Base-by-base conservation (phyloP, 208 protist species). In the Perkinsela sp. region DNA sequence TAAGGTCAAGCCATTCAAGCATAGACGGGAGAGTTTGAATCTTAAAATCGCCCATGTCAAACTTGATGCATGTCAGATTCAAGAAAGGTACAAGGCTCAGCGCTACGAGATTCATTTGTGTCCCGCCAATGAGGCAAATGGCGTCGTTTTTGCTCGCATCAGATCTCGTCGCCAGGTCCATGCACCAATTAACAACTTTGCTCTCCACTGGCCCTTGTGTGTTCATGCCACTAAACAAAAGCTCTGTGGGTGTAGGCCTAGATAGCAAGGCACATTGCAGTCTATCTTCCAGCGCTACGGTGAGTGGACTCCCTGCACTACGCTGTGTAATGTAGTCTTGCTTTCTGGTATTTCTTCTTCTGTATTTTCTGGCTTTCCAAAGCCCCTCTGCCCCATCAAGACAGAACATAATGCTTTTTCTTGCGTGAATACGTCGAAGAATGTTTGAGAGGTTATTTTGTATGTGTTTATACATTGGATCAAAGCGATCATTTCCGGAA, bases 61-160 rank as follows among this genome's bases (percentile, higher is more conserved):
- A 32, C 28, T 73, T 79, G 6, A 85, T 31, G 28, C 72, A 78
- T 0, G 83, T 89, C 72, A 89, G 73, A 70, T 85, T 83, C 65
- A 77, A 73, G 71, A 80, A 87, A 22, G 83, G 84, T 15, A 81
- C 87, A 48, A 88, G 66, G 1, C 80, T 81, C 29, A 85, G 72
- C 22, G 74, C 78, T 31, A 75, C 69, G 67, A 82, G 74, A 66
- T 81, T 81, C 32, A 86, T 74, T 68, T 86, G 79, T 28, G 76
- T 72, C 15, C 74, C 72, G 13, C 81, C 80, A 31, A 84, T 72
- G n/a, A 89, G 69, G 57, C 80, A 86, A 68, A 89, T 32, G 2
- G 76, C 76, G 32, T 89, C 80, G 65, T 76, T 77, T 48, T 70
- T 32, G 0, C 73, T 78, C 30, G 81, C 67, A n/a, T 80, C 77